phyloP scores from a whole-genome alignment of 768 basidiomycete genomes.

The Daedaleopsis nitida region DNA sequence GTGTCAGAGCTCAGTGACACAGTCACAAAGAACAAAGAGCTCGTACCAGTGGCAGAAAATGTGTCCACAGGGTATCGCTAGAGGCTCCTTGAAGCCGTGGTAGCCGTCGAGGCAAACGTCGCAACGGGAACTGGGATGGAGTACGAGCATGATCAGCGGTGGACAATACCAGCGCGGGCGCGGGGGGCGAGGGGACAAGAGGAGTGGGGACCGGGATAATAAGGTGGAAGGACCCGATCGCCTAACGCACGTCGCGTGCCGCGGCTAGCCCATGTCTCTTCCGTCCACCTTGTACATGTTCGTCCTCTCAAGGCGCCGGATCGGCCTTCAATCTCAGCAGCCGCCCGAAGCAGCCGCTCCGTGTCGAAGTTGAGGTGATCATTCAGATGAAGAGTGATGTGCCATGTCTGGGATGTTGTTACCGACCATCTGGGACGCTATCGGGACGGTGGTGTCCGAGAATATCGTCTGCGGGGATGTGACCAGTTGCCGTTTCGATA shows the following conservation, averaged over 20 bases:
- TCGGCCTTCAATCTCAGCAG: conserved; percentile 28
- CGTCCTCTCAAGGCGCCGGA: conserved; percentile 26
- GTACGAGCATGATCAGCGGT: conserved; percentile 60
- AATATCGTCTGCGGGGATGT: conserved; percentile 12
- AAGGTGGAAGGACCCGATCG: conserved; percentile 28
- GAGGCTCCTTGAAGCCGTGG: conserved; percentile 54
- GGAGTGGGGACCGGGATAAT: conserved; percentile 19
- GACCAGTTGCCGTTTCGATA: conserved; percentile 20
- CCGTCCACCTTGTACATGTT: conserved; percentile 24
- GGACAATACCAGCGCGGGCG: conserved; percentile 26
- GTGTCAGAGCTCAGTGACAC: conserved; percentile 5
- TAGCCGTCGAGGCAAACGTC: conserved; percentile 77
- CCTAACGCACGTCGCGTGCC: conserved; percentile 33
- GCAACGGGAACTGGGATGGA: conserved; percentile 67
- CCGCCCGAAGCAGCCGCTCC: conserved; percentile 15
- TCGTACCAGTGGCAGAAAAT: conserved; percentile 48
- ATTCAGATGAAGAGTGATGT: conserved; percentile 11
- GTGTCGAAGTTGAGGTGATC: conserved; percentile 18
- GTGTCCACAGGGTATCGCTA: conserved; percentile 72
- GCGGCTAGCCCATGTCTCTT: conserved; percentile 25
- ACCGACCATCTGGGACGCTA: conserved; percentile 21
- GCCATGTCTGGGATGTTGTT: conserved; percentile 20
- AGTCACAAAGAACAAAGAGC: conserved; percentile 20
- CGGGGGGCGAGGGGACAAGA: conserved; percentile 17
- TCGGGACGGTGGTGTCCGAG: conserved; percentile 19